A percentile compares a stretch with the other conserved stretches of the same genome.
These are phyloP conservation scores for Capronia coronata DNA, from an alignment of 2,329 filamentous ascomycete species.

Conservation along the genomic window DNA sequence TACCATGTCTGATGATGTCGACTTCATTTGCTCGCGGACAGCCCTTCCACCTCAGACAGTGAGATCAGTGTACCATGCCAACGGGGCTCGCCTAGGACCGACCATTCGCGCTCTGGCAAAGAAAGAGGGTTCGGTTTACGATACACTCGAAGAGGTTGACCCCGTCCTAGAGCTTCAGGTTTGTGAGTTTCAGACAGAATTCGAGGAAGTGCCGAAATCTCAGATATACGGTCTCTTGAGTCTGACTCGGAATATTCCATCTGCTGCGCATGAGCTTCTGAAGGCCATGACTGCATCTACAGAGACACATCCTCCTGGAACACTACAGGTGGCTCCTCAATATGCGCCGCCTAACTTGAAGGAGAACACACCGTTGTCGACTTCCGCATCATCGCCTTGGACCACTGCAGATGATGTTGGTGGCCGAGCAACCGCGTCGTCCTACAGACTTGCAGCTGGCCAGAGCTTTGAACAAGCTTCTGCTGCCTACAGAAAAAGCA, in stretches of 20 bases:
- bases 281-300: slow-evolving; percentile 45
- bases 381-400: slow-evolving; percentile 7
- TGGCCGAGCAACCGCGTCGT: slow-evolving; percentile 37
- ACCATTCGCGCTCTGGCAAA: slow-evolving; percentile 53
- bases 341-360: slow-evolving; percentile 39
- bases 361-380: slow-evolving; percentile 25
- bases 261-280: slow-evolving; percentile 55
- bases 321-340: slow-evolving; percentile 34
- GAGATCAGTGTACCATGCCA: slow-evolving; percentile 53
- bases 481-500: slow-evolving; percentile 53
- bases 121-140: slow-evolving; percentile 40
- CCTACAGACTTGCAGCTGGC: slow-evolving; percentile 43
- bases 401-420: slow-evolving; percentile 14
- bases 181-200: slow-evolving; percentile 50
- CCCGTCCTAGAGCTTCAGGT: slow-evolving; percentile 44
- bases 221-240: slow-evolving; percentile 50
- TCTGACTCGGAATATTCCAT: slow-evolving; percentile 52
- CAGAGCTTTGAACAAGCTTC: slow-evolving; percentile 53
- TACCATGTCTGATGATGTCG: slow-evolving; percentile 50
- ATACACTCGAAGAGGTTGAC: slow-evolving; percentile 36
- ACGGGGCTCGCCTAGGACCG: slow-evolving; percentile 49
- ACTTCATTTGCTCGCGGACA: slow-evolving; percentile 53
- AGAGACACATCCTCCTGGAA: neutral
- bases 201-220: slow-evolving; percentile 45
- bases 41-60: slow-evolving; percentile 43